Evolutionary conservation across 306 rosid species (phyloP).

Genomic region (Vigna radiata): DNA sequence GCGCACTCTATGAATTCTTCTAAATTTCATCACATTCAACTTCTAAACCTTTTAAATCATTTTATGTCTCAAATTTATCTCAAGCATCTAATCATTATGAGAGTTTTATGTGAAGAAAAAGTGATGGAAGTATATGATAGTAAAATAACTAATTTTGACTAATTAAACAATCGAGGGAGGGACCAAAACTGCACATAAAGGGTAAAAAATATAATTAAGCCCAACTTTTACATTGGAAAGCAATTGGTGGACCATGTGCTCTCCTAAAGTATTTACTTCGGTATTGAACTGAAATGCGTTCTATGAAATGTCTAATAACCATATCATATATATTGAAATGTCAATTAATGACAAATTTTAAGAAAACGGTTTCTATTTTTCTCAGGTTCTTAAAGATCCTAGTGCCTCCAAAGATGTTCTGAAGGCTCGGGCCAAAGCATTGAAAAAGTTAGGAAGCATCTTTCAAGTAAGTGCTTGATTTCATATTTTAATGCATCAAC

Average conservation of each 20-base stretch:
- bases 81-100: not conserved
- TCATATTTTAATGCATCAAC: conserved; percentile 23
- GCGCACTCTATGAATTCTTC: not conserved
- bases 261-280: not conserved
- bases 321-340: conserved; percentile 14
- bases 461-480: conserved; percentile 74
- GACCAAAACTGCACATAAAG: not conserved
- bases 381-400: conserved; percentile 86
- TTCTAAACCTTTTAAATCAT: not conserved
- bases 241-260: not conserved
- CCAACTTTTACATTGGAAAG: not conserved
- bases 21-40: not conserved
- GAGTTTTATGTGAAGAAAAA: not conserved
- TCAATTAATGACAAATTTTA: conserved; percentile 13
- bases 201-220: not conserved
- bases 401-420: conserved; percentile 73
- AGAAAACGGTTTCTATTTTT: conserved; percentile 31
- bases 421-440: conserved; percentile 68
- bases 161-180: too few species aligned
- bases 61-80: not conserved
- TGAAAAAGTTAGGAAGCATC: conserved; percentile 79
- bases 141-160: not conserved
- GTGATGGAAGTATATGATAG: not conserved
- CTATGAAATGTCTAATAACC: not conserved
- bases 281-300: conserved; percentile 10